A percentile compares a stretch with the other conserved stretches of the same genome.
Conservation (phyloP, 805 yeast genomes). For the Wickerhamomyces tratensis region DNA sequence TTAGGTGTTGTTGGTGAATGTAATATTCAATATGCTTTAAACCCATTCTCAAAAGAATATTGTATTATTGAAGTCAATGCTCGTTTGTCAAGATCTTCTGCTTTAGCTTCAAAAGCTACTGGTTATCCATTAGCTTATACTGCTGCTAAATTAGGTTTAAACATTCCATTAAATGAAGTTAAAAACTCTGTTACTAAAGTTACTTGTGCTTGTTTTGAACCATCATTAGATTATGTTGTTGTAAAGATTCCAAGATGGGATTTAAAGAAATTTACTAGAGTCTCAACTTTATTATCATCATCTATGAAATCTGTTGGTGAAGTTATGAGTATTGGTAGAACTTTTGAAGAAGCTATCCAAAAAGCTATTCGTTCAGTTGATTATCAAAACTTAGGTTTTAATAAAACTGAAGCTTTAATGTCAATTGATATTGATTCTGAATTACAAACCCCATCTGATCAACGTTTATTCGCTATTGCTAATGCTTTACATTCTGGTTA, state of each 20-base stretch:
- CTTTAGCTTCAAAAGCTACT: slow-evolving; percentile 96
- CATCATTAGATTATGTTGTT: slow-evolving; percentile 92
- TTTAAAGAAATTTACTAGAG: slow-evolving; percentile 89
- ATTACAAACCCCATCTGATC: slow-evolving; percentile 95
- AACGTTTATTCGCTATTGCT: slow-evolving; percentile 92
- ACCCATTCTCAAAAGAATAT: slow-evolving; percentile 89
- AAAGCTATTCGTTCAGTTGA: slow-evolving; percentile 96
- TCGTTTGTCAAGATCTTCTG: slow-evolving; percentile 96
- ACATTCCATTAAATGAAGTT: slow-evolving; percentile 85
- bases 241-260: slow-evolving; percentile 99
- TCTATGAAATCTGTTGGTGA: slow-evolving; percentile 99
- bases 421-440: slow-evolving; percentile 88
- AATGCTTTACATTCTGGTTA: slow-evolving; percentile 87
- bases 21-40: slow-evolving; percentile 93
- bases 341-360: slow-evolving; percentile 95
- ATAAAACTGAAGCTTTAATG: slow-evolving; percentile 61
- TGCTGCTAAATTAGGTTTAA: slow-evolving; percentile 93
- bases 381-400: slow-evolving; percentile 92
- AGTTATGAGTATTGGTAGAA: slow-evolving; percentile 96
- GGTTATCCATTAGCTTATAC: slow-evolving; percentile 98
- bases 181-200: slow-evolving; percentile 88
- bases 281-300: slow-evolving; percentile 77
- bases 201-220: slow-evolving; percentile 96
- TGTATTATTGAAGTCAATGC: slow-evolving; percentile 98
- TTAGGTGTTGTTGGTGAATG: slow-evolving; percentile 99